Base-by-base conservation (phyloP, 2,329 filamentous ascomycete genomes). In the Tolypocladium ophioglossoides region DNA sequence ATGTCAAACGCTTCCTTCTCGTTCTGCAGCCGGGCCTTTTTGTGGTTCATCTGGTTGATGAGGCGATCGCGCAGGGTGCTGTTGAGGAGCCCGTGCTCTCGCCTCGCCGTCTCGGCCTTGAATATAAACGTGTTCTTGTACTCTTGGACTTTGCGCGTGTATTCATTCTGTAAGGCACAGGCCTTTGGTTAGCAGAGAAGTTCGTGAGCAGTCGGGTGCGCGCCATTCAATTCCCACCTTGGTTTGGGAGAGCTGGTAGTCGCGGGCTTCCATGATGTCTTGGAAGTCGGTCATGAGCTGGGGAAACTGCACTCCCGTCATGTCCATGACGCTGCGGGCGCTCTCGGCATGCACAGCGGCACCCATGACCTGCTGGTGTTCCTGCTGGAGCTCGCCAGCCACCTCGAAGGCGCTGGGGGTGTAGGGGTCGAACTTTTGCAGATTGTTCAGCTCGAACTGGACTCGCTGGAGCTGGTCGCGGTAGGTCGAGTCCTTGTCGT, bases 261-360 rank as follows among this genome's bases (percentile, higher is more conserved):
- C 94, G 62, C 89, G 83, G 64, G 89, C 82, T 70, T 97, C 91
- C 60, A 96, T 84, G 9, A 90, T 80, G 68, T 95, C 86, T 66
- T 96, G 95, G 53, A 96, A 82, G 57, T 92, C 84, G 61, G 89
- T 83, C 22, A 94, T 83, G 73, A 95, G 97, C 61, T 89, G 84
- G 56, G 86, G 80, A 68, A 96, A 96, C 65, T 87, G 83, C 63
- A 85, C 89, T 1, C 94, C 94, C 37, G 90, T 90, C 73, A 88
- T 86, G 52, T 86, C 79, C 30, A 89, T 66, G 65, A 87, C 71
- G 64, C 81, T 79, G 71, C 80, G 71, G 30, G 75, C 74, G 54
- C 61, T 67, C 39, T 75, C 73, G 20, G 70, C 68, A 51, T 73
- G 66, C 7, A 70, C 67, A 3, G 68, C 65, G 39, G 65, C 63